phyloP scores from a whole-genome alignment of 805 yeast species.

The Lipomyces mesembrius region DNA sequence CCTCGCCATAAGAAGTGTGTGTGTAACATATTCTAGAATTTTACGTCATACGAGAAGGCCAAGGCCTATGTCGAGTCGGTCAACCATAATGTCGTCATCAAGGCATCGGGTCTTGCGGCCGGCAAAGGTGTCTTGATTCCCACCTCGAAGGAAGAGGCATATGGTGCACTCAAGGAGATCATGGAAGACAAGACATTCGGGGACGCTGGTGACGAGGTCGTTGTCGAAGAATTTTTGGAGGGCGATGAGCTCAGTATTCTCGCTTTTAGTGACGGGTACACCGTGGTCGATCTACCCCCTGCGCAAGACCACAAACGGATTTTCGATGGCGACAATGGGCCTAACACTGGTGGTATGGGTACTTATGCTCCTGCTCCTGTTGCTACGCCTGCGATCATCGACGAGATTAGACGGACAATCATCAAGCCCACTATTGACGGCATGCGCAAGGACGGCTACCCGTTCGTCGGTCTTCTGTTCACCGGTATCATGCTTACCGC shows the following conservation, averaged over 20 bases:
- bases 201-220: conserved; percentile 90
- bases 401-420: conserved; percentile 71
- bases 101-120: conserved; percentile 98
- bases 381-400: conserved; percentile 75
- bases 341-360: conserved; percentile 99
- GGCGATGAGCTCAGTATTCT: conserved; percentile 96
- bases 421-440: conserved; percentile 93
- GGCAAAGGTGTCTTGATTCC: conserved; percentile 99
- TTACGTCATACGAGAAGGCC: conserved; percentile 77
- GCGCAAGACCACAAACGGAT: conserved; percentile 98
- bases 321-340: conserved; percentile 90
- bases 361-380: conserved; percentile 98
- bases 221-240: conserved; percentile 91
- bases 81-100: conserved; percentile 81
- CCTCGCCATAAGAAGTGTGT: neutral
- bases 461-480: conserved; percentile 93
- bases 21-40: conserved; percentile 51
- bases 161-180: conserved; percentile 77
- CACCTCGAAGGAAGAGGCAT: conserved; percentile 78
- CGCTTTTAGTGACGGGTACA: conserved; percentile 92
- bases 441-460: conserved; percentile 92
- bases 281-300: conserved; percentile 87
- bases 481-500: conserved; percentile 92
- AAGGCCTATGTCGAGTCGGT: conserved; percentile 65
- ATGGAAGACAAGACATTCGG: conserved; percentile 93